Percentiles rank a stretch among this genome's conserved stretches.
Evolutionary conservation across 2,329 filamentous ascomycete species (phyloP).

Genomic region (Sporothrix protearum): DNA sequence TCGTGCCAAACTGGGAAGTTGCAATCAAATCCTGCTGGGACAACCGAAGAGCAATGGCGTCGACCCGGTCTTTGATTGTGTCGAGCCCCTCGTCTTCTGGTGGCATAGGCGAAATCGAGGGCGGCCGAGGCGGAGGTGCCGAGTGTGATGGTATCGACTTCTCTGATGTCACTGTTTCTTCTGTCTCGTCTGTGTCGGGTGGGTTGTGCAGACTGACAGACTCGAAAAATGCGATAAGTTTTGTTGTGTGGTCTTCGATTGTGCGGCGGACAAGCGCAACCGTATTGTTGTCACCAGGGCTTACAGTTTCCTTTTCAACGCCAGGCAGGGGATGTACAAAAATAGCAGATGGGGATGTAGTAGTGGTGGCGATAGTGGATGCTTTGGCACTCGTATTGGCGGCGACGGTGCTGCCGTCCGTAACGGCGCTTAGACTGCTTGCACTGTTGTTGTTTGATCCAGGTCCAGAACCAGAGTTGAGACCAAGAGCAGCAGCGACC

Average conservation of each 20-base stretch:
- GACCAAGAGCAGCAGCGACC: constrained; percentile 48
- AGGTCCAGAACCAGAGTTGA: constrained; percentile 24
- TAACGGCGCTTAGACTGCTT: constrained; percentile 16
- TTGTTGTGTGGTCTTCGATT: constrained; percentile 51
- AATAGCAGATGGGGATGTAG: neutral
- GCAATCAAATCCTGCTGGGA: constrained; percentile 39
- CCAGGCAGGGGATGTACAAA: neutral
- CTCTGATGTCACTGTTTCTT: neutral
- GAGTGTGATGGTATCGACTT: constrained; percentile 20
- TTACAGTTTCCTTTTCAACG: constrained; percentile 29
- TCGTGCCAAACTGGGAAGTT: constrained; percentile 7
- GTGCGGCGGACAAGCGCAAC: constrained; percentile 45
- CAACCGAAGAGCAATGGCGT: constrained; percentile 52
- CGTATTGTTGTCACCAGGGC: constrained; percentile 38
- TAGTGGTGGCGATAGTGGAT: neutral
- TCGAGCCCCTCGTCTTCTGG: constrained; percentile 46
- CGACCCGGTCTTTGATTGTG: constrained; percentile 58
- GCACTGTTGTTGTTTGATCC: constrained; percentile 9
- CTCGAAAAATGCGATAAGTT: constrained; percentile 48
- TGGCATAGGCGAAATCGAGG: constrained; percentile 27
- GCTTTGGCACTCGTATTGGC: constrained; percentile 5
- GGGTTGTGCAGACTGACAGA: constrained; percentile 33
- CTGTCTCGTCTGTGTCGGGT: constrained; percentile 37
- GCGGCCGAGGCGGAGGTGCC: constrained; percentile 13
- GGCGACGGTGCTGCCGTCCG: neutral